A percentile compares a stretch with the other conserved stretches of the same genome.
Conservation (phyloP, 495 filamentous ascomycete species). For the Podospora anserina region DNA sequence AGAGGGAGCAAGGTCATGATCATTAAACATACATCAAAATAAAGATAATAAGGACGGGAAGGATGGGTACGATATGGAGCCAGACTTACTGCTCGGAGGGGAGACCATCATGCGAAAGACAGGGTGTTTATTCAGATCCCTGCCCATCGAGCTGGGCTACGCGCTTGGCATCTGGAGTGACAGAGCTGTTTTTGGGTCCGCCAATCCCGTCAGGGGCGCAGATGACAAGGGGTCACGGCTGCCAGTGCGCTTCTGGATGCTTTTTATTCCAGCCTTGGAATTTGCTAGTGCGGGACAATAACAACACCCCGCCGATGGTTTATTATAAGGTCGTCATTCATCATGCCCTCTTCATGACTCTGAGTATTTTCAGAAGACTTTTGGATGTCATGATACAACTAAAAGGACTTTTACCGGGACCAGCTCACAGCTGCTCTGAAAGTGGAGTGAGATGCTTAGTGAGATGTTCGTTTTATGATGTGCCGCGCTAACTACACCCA, state of each 20-base stretch:
- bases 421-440: not conserved
- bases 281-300: not conserved
- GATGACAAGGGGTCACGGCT: not conserved
- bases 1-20: constrained; percentile 16
- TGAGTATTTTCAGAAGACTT: not conserved
- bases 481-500: not conserved
- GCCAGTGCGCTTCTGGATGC: not conserved
- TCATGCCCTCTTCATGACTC: not conserved
- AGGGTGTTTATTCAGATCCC: constrained; percentile 21
- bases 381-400: not conserved
- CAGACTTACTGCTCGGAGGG: constrained; percentile 12
- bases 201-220: constrained; percentile 4
- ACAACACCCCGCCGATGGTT: not conserved
- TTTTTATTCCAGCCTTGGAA: not conserved
- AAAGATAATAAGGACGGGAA: constrained; percentile 15
- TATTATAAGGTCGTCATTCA: not conserved
- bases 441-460: not conserved
- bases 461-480: not conserved
- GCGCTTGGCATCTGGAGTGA: constrained; percentile 4
- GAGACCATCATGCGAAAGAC: constrained; percentile 12
- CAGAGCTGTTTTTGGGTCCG: constrained; percentile 1
- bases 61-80: constrained; percentile 16
- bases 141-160: constrained; percentile 1
- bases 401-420: not conserved
- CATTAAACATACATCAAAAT: not conserved